Evolutionary conservation across 257 asterid species (phyloP), one percentile per base, ranked within the genome.

Genomic region (Leonotis leonurus): DNA sequence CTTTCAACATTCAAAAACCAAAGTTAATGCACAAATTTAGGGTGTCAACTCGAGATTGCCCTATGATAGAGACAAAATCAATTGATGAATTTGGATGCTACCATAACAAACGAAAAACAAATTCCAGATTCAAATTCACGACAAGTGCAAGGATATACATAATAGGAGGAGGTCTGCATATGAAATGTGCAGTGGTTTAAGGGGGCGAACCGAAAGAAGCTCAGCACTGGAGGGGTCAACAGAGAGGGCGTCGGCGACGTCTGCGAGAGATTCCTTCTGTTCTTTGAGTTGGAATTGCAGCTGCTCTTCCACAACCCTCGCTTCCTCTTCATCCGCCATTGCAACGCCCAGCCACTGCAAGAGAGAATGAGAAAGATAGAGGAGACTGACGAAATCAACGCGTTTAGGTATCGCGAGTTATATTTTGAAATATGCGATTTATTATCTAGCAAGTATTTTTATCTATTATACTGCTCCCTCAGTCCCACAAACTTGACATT

Each of bases 241-340:
- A 22, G 83, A 59, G 62, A 91, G 87, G 50, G 95, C 98, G 33
- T 84, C 82, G 58, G 70, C 22, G 65, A 91, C 76, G 78, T 88
- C 84, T 55, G 65, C 49, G 59, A 91, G 90, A 53, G 97, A 83
- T 1, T 85, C 98, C 18, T 52, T 81, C 68, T 91, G 97, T 46
- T 86, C 97, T 5, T 59, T 54, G 37, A 89, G 80, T 56, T 91
- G 97, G 64, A 77, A 59, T 30, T 88, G 89, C 58, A 91, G 80
- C 84, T 84, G 78, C 62, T 75, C 81, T 78, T 88, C 98, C 59
- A 92, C 54, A 61, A 60, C 80, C 74, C 74, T 79, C 74, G 82
- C 84, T 75, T 88, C 95, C 49, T 83, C 89, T 58, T 69, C 85
- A 66, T 85, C 86, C 76, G 94, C 94, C 97, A 87, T 90, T 69